phyloP scores from a whole-genome alignment of 257 asterid species.

The Ilex aquifolium region DNA sequence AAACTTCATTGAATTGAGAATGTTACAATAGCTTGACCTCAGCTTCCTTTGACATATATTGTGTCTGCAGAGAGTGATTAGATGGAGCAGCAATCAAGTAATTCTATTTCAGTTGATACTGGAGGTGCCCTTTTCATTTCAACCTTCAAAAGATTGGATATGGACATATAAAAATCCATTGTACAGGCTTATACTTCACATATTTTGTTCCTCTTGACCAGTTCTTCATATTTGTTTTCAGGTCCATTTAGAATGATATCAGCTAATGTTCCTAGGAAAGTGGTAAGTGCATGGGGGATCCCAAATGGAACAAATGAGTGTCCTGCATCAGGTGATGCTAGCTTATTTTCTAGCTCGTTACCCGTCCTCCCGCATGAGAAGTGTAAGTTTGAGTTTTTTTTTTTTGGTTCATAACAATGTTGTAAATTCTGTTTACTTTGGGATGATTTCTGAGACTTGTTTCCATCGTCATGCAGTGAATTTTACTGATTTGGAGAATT shows the following conservation, averaged over 20 bases:
- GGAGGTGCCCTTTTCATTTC: neutral
- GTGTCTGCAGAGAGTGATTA: conserved; percentile 6
- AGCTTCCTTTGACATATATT: conserved; percentile 7
- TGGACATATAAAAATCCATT: neutral
- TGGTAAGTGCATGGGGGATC: conserved; percentile 46
- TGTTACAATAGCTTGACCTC: neutral
- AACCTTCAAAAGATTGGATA: neutral
- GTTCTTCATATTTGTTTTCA: conserved; percentile 12
- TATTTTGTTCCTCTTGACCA: neutral
- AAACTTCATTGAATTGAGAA: neutral
- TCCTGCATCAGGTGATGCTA: conserved; percentile 59
- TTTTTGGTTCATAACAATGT: neutral
- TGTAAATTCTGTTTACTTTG: neutral
- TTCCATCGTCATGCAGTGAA: conserved; percentile 41
- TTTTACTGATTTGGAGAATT: conserved; percentile 39
- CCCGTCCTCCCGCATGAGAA: conserved; percentile 61
- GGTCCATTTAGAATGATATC: conserved; percentile 26
- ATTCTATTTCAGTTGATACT: conserved; percentile 14
- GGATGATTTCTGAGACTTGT: conserved; percentile 10
- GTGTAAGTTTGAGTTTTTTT: conserved; percentile 37
- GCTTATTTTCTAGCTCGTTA: conserved; percentile 81
- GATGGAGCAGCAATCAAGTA: conserved; percentile 26
- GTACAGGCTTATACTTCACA: neutral
- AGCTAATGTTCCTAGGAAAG: conserved; percentile 27
- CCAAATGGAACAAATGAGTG: conserved; percentile 39